Base-by-base conservation (phyloP, 2,329 filamentous ascomycete genomes). In the Cytospora paraplurivora region DNA sequence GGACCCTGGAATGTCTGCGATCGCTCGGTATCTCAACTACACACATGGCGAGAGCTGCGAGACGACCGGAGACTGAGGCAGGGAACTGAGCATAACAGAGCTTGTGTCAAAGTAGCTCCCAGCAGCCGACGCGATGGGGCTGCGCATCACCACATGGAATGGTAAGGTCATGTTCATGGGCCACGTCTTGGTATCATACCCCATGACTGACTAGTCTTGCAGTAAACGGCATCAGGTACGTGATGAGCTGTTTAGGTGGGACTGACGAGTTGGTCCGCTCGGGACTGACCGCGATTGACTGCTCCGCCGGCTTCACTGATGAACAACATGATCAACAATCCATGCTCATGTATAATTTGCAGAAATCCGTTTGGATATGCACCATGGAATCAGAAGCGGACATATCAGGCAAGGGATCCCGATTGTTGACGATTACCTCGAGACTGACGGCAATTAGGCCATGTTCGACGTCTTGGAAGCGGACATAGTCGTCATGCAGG, bases 381-480 rank as follows among this genome's bases (percentile, higher is more conserved):
- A 72, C 91, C 91, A 85, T 94, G 91, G 91, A 82, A 88, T 68
- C 85, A 88, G 65, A 86, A 85, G 58, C 84, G 85, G 68, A 88
- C 86, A 2, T 93, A 90, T 70, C 82, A 88, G 76, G 90, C 89
- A 73, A 56, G 58, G 13, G 50, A 7, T 35, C 12, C 41, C 35
- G 17, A 13, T 27, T 27, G 44, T 34, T 21, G n/a, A 2, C 19
- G 44, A 62, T 12, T 50, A 17, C 35, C 27, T 0, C 50, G 64
- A 19, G 64, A 55, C 19, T 35, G 32, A 38, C 4, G 13, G 34
- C 6, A 7, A 56, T 1, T 64, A 92, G 89, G 84, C 89, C 68
- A 98, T 98, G 95, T 98, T 99, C 76, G 91, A 97, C 69, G 91
- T 90, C 51, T 84, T 99, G 7, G 91, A 95, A 74, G 88, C 93